Base-by-base conservation (phyloP, 169 alveolate genomes). In the Plasmodium vinckei region DNA sequence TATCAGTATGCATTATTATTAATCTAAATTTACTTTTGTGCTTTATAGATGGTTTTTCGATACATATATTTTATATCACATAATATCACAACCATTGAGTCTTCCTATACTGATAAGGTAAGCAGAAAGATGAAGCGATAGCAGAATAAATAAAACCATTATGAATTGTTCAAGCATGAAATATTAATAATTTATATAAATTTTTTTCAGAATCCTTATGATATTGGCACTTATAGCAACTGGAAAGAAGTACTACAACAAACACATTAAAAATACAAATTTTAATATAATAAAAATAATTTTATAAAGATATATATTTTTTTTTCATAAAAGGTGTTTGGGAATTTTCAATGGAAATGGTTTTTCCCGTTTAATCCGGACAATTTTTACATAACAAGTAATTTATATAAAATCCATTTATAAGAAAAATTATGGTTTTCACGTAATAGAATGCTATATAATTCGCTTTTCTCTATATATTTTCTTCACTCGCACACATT, bases 321-420 rank as follows among this genome's bases (percentile, higher is more conserved):
- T n/a, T 51, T 19, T 56, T 21, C n/a, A 27, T 25, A 10, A 33
- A 54, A 75, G 88, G 88, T 75, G 12, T 75, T 75, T 75, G 88
- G 73, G 7, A 73, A 46, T 63, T 75, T 75, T 67, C 61, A 63
- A 57, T 75, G 88, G 88, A 61, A 75, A 46, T 75, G 88, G 88
- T 75, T 75, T 68, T 57, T 75, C 56, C 88, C 88, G 59, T 46
- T 75, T 25, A 47, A 51, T 42, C 77, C 73, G 5, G 88, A 75
- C 15, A 63, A 64, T 49, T 33, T 64, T 19, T 64, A 61, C n/a
- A n/a, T 19, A 5, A 63, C 68, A 21, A 75, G 88, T 75, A 73
- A 2, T 10, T 60, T 51, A 12, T 44, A 44, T 33, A 33, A 33
- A 33, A 33, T 33, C 7, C 42, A 33, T 33, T 33, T 33, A 33